Base-by-base conservation (phyloP, 2,329 filamentous ascomycete species). In the Reticulascus tulasneorum region DNA sequence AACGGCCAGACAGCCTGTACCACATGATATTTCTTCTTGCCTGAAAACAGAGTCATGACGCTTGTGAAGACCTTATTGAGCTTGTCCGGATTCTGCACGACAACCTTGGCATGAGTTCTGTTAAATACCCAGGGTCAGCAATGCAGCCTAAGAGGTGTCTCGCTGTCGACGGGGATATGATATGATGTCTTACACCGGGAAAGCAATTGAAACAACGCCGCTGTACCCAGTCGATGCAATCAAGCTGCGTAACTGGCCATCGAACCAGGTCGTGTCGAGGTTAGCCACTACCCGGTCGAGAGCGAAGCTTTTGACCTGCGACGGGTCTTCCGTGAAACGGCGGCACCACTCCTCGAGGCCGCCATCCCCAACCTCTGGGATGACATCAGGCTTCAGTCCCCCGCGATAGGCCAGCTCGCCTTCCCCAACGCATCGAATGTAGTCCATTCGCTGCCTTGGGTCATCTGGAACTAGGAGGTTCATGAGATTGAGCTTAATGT, bases 1-100 rank as follows among this genome's bases (percentile, higher is more conserved):
- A 75, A 78, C 4, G 73, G 75, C 74, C 75, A 79, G 2, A 78
- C 65, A 2, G 66, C 63, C 50, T 75, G 73, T 31, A 74, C 63
- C 4, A 75, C 69, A 51, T 77, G 73, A 45, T 77, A 78, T 43
- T 64, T 69, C 50, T 66, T 68, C 51, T 68, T 72, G 4, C 72
- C 71, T 1, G 62, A 60, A 45, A 78, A 76, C 3, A 77, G 53
- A 17, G 67, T 64, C 3, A 68, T 63, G 18, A 79, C 60, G 17
- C 62, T 69, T 10, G 69, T 73, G 46, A 77, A 67, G 53, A 78
- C 73, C 35, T 67, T 66, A 48, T 75, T 73, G 38, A 73, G 62
- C 46, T 63, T 69, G 51, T 76, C 69, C 4, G 71, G 70, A 38
- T 59, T 70, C 47, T 73, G 68, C 33, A 77, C 55, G 13, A 72